A percentile compares a stretch with the other conserved stretches of the same genome.
Conservation (phyloP, 352 stramenopile species). For the Pythium vanterpoolii region DNA sequence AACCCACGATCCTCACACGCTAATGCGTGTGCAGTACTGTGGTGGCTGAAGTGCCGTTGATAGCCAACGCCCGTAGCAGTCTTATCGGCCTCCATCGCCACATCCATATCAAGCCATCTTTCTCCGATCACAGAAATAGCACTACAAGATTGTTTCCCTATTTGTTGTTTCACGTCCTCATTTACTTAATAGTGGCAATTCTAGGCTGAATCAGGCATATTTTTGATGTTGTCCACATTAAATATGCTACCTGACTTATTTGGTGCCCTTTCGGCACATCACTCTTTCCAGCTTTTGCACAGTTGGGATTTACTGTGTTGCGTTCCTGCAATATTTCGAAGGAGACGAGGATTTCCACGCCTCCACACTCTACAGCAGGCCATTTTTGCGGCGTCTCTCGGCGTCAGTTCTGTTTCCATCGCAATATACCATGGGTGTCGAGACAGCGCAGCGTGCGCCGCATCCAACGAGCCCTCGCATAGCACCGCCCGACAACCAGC, state of each 20-base stretch:
- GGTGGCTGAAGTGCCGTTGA: too few species aligned
- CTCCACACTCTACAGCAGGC: too few species aligned
- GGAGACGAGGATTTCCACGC: not conserved
- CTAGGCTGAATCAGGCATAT: not conserved
- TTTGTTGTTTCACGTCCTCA: too few species aligned
- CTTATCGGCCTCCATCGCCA: not conserved
- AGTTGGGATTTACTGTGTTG: not conserved
- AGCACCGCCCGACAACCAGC: conserved; percentile 17
- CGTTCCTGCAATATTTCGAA: too few species aligned
- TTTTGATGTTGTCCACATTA: conserved; percentile 1
- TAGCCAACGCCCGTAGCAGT: not conserved
- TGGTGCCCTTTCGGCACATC: conserved; percentile 16
- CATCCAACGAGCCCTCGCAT: not conserved
- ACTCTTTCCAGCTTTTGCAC: not conserved
- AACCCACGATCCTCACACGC: not conserved
- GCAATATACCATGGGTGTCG: conserved; percentile 1
- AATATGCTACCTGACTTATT: conserved; percentile 2
- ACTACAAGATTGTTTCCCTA: not conserved
- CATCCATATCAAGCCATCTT: not conserved
- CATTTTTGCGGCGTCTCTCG: not conserved
- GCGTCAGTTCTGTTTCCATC: not conserved
- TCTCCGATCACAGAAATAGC: not conserved
- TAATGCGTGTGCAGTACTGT: too few species aligned
- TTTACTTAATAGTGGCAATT: not conserved
- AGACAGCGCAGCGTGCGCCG: not conserved